phyloP scores from a whole-genome alignment of 2,329 filamentous ascomycete species.

The Juglanconis sp. region DNA sequence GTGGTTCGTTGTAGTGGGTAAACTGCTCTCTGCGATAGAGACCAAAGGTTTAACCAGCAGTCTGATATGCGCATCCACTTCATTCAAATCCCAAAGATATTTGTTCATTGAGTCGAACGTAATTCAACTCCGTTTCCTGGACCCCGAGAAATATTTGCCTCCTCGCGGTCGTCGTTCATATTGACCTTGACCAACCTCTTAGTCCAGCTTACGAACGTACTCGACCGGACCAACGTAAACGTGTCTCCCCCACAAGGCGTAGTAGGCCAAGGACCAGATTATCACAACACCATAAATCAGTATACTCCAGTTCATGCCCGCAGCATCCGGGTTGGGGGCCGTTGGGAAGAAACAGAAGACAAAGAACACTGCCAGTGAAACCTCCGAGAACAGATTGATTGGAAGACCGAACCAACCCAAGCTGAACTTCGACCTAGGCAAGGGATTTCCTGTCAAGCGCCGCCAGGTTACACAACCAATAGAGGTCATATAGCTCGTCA shows the following conservation, averaged over 20 bases:
- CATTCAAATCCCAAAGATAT: too few relatives aligned
- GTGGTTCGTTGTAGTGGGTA: too few relatives aligned
- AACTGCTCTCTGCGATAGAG: too few relatives aligned
- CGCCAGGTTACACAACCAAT: slow-evolving; percentile 14
- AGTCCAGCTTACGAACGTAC: slow-evolving; percentile 12
- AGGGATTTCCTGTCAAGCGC: not conserved
- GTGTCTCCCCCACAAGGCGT: slow-evolving; percentile 5
- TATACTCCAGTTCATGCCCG: slow-evolving; percentile 20
- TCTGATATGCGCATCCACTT: too few relatives aligned
- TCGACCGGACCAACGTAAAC: slow-evolving; percentile 11
- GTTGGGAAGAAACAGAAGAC: slow-evolving; percentile 19
- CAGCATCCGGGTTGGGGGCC: slow-evolving; percentile 5
- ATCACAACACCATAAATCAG: slow-evolving; percentile 15
- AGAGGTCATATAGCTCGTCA: slow-evolving; percentile 19
- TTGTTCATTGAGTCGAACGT: too few relatives aligned
- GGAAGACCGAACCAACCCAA: slow-evolving; percentile 15
- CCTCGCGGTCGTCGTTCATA: too few relatives aligned
- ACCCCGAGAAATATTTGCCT: too few relatives aligned
- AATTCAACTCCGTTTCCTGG: too few relatives aligned
- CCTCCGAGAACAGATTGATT: slow-evolving; percentile 14
- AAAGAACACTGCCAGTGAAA: slow-evolving; percentile 16
- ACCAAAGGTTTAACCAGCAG: too few relatives aligned
- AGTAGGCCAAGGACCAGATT: slow-evolving; percentile 10
- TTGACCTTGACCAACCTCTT: too few relatives aligned
- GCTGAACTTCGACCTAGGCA: slow-evolving; percentile 14